Base-by-base conservation (phyloP, 1,284 basidiomycete species). In the Malassezia obtusa region DNA sequence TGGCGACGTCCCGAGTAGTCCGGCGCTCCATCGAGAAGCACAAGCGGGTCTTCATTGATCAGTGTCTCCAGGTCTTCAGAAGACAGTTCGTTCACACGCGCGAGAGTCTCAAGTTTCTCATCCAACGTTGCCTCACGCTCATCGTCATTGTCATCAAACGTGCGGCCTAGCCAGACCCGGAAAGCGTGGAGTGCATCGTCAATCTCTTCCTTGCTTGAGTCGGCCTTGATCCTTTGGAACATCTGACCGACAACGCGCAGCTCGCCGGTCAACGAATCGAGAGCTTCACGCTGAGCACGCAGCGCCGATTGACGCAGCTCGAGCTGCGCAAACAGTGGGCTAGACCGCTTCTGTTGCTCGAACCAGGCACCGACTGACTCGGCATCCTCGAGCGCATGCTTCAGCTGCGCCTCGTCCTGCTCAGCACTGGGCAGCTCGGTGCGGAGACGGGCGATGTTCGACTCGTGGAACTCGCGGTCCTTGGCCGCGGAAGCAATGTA, bases 401-500 rank as follows among this genome's bases (percentile, higher is more conserved):
- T 61, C 12, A 62, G 32, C 6, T 58, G 40, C 10, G 50, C 47
- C 30, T 68, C 63, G 15, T 48, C 59, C 19, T 75, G 71, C 49
- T 69, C 65, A 10, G 78, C 76, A 67, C 91, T 86, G 57, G 81
- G 81, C 63, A 85, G 82, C 47, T 80, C 79, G 9, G 79, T 76
- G 40, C 79, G 78, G 30, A 87, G 58, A 12, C 40, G 51, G 10
- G 47, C 55, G 24, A 77, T 58, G 17, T 75, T 68, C 5, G 56
- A 60, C 22, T 65, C 36, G 40, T 67, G 55, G 10, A 24, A 22
- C n/a, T 85, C 81, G 52, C 77, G 69, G 38, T 79, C 77, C 22
- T 76, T 77, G 24, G 84, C 70, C 78, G 83, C 79, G 84, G 87
- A 79, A 7, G 81, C 77, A 62, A 95, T 85, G 71, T 96, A 96